Percentiles rank a stretch among this genome's conserved stretches.
Evolutionary conservation across 169 alveolate species (phyloP).

Genomic region (Babesia bigemina): DNA sequence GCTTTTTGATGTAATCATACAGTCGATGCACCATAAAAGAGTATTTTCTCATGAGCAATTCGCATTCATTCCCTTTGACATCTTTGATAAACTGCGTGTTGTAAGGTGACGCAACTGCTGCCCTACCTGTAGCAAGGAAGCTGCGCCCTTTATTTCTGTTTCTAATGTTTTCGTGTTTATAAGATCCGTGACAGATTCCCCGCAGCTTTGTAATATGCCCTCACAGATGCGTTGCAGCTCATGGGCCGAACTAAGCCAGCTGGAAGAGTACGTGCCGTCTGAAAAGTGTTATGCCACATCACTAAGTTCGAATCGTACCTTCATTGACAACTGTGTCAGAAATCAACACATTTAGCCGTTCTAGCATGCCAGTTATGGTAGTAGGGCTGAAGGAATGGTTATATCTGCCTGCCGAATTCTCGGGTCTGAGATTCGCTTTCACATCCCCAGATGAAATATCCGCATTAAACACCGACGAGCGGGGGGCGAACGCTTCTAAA

Average conservation of each 20-base stretch:
- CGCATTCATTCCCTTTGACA: slow-evolving; percentile 15
- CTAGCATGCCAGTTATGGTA: not conserved
- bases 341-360: slow-evolving; percentile 13
- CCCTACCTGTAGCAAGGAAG: slow-evolving; percentile 62
- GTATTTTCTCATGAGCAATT: slow-evolving; percentile 18
- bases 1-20: not conserved
- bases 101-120: not conserved
- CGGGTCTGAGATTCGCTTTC: too few relatives aligned
- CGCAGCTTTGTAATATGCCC: slow-evolving; percentile 53
- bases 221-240: slow-evolving; percentile 71
- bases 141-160: slow-evolving; percentile 61
- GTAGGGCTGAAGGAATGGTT: not conserved
- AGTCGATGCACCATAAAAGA: not conserved
- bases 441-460: too few relatives aligned
- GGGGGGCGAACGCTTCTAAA: too few relatives aligned
- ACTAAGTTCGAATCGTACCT: slow-evolving; percentile 15
- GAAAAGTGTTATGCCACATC: not conserved
- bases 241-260: slow-evolving; percentile 73
- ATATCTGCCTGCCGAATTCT: too few relatives aligned
- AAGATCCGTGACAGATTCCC: slow-evolving; percentile 33
- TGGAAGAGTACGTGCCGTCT: slow-evolving; percentile 65
- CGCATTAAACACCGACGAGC: too few relatives aligned
- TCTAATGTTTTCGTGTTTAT: slow-evolving; percentile 51
- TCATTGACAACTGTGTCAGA: slow-evolving; percentile 5
- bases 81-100: slow-evolving; percentile 8